These are phyloP conservation scores for Podila clonocystis DNA, from an alignment of 192 early-diverging fungal species.

Conservation along the genomic window DNA sequence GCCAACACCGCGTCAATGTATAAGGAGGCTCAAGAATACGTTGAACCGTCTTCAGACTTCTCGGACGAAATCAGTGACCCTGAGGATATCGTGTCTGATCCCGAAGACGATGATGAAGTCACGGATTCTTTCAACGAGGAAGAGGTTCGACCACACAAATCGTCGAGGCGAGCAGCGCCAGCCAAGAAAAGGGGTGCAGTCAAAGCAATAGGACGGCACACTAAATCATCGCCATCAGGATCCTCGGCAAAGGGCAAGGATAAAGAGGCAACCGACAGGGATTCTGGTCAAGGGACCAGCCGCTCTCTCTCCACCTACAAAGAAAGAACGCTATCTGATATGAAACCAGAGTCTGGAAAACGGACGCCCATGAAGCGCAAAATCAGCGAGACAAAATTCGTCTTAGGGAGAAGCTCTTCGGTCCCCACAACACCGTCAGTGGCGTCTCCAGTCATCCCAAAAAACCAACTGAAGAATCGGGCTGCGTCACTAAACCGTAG, in stretches of 20 bases:
- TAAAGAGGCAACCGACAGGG: background rate
- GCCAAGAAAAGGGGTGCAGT: background rate
- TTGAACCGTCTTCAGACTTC: background rate
- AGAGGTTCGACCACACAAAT: background rate
- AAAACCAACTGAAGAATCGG: too few relatives aligned
- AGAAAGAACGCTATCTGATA: background rate
- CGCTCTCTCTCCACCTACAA: background rate
- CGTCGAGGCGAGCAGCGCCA: background rate
- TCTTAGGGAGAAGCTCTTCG: background rate
- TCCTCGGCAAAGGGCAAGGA: background rate
- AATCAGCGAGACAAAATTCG: background rate
- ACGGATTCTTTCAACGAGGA: slow-evolving; percentile 4
- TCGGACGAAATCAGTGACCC: slow-evolving; percentile 37
- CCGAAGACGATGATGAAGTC: slow-evolving; percentile 8
- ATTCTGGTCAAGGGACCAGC: background rate
- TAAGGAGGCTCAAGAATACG: slow-evolving; percentile 28
- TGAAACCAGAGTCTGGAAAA: background rate
- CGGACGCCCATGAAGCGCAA: background rate
- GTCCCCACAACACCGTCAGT: background rate
- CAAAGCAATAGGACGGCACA: background rate
- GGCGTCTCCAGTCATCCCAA: background rate
- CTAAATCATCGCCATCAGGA: background rate
- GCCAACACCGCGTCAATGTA: slow-evolving; percentile 43
- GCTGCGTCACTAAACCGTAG: background rate
- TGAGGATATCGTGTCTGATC: slow-evolving; percentile 12